Base-by-base conservation (phyloP, 306 rosid species). In the Quercus rubra region DNA sequence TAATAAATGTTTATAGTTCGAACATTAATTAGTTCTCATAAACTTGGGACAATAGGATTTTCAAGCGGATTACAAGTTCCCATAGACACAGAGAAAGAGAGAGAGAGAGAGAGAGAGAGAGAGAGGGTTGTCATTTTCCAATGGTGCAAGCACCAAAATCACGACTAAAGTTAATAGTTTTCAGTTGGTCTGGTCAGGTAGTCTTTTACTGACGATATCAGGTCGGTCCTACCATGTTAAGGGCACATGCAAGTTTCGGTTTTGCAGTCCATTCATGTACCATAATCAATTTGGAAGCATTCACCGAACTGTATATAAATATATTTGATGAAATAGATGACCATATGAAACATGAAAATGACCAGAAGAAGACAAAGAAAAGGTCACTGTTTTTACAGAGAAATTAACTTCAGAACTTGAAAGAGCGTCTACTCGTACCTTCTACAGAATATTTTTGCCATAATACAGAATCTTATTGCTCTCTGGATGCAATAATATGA, bases 181-280 rank as follows among this genome's bases (percentile, higher is more conserved):
- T 67, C 71, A 31, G 25, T 7, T 67, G 54, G 54, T 12, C 14
- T 9, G 51, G 27, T 14, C 27, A 33, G 38, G 33, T 15, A 6
- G 70, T 63, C 21, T 25, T 10, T 23, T 13, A 63, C 70, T 28
- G 72, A 67, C 13, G 5, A 33, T 46, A 68, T 68, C 55, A 69
- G 12, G 70, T 54, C 49, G 77, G 85, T 70, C 79, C 80, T 70
- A 79, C 79, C 56, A 70, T 78, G 77, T 70, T 52, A 54, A 52
- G 13, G 13, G 80, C 86, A 83, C 83, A 83, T 83, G 86, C 74
- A 78, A 35, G 46, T 74, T 75, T 43, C n/a, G 23, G 74, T 5
- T 75, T 75, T 15, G 28, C 61, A 41, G 71, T 70, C 54, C 20
- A 19, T 74, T 74, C 80, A 52, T 78, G 77, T 73, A 61, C 41